Evolutionary conservation across 805 yeast genomes (phyloP), one percentile per base, ranked within the genome.

Genomic region (Starmerella roubikii): DNA sequence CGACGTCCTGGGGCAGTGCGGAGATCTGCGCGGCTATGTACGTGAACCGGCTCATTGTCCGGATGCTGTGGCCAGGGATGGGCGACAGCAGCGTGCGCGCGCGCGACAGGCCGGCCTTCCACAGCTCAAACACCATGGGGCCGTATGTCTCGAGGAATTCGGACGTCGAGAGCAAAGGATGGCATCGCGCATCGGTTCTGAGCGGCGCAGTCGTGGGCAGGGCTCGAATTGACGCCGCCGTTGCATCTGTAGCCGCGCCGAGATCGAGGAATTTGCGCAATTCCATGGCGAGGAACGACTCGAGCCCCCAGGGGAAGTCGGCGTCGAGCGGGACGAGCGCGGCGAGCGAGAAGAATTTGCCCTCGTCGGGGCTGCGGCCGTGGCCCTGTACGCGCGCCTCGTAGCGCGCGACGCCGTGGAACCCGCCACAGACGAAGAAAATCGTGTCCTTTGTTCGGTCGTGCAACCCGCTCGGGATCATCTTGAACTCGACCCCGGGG

Each of bases 401-500:
- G 34, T 42, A 52, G 9, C 41, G 47, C 2, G 55, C 50, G 16
- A 45, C 36, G 30, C 55, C 55, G 15, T 35, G 34, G 29, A 32
- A 40, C n/a, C 30, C 23, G 8, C 51, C 52, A 12, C 37, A 35
- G 26, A 36, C 67, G 55, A 77, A 76, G 37, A 71, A 68, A 1
- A 77, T 62, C 2, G 71, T 68, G 50, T 78, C 85, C 12, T 50
- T 40, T 17, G 55, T 54, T 3, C 63, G 61, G 12, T 69, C 64
- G 50, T 78, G 85, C 2, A 76, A 59, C 1, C 86, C 84, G 0
- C 82, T 74, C 0, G 85, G 85, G 32, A 78, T 57, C n/a, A 76
- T 62, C 46, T 73, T 71, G 57, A 67, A 77, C 55, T 78, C 85
- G 3, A 77, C 51, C 11, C 68, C 67, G 23, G 62, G 55, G 20